Evolutionary conservation across 164 flowering plant species (phyloP), one percentile per base, ranked within the genome.

Genomic region (Nymphaea colorata): DNA sequence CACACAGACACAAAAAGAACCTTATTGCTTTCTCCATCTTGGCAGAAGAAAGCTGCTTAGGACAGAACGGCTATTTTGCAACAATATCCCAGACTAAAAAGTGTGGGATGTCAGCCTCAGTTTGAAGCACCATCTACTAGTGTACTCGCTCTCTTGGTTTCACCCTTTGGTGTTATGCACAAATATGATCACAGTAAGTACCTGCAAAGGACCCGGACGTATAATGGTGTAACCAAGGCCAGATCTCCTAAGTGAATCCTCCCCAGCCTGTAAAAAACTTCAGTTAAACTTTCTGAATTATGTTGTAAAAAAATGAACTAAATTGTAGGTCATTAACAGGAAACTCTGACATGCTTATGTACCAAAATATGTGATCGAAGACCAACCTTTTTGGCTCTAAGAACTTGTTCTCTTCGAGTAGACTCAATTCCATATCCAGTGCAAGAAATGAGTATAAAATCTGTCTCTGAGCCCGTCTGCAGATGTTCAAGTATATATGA

Each of bases 401-500:
- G 73, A 80, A 89, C 98, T 74, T 94, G 98, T 81, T 91, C 98
- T 75, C 92, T 82, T 81, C 97, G 86, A 70, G 67, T 73, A 18
- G 89, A 76, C 59, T 91, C 97, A 70, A 94, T 79, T 66, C 95
- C 97, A 64, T 71, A 80, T 72, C 98, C 97, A 45, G 98, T 87
- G 77, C 98, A 94, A 60, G 97, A 94, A 67, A 94, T 96, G 69
- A 94, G 79, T 70, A 94, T 75, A 68, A 91, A 94, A 74, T 94
- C 96, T 69, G 99, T 91, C 82, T 94, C 99, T 74, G 87, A 90
- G 59, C 99, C 99, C 61, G 89, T 85, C 98, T 89, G 90, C 82
- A 85, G 61, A 74, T 47, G 55, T 47, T 47, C 11, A 47, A 47
- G 36, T 25, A 25, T 1, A 25, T 25, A 25, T 25, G 36, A 25